Evolutionary conservation across 306 rosid species (phyloP), one percentile per base, ranked within the genome.

Genomic region (Malus asiatica): DNA sequence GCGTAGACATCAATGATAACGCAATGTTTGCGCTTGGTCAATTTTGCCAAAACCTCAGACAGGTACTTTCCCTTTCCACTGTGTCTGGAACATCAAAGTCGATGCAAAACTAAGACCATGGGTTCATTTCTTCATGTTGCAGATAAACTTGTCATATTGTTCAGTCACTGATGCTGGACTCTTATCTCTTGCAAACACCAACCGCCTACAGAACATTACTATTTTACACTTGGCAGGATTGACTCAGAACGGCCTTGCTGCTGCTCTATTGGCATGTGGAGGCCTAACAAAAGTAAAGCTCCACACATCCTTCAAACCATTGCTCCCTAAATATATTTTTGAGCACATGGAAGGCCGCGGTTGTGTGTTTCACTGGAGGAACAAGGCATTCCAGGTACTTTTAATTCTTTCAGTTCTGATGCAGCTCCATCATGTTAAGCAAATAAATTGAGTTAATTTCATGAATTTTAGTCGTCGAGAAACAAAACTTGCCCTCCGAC

Each of bases 101-200:
- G 14, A 22, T 53, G 55, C 48, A 27, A 42, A 70, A 53, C 70
- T 74, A 61, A 82, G 11, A 63, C 6, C 64, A 61, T 22, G 46
- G 32, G 22, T 70, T 73, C 27, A 12, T 61, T 66, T 83, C 62
- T 66, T 77, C 72, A 66, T 64, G 74, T 77, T 80, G 79, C 92
- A 91, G 97, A 86, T 91, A 76, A 89, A 86, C 82, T 73, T 91
- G 68, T 91, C 97, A 69, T 73, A 77, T 60, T 83, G 92, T 82
- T 86, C 89, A 4, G 89, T 91, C 33, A 89, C 94, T 8, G 94
- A 91, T 53, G 72, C 65, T 12, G 94, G 94, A 42, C 92, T 91
- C 44, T 52, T 89, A 68, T 88, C 92, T 64, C 89, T 91, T 1
- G 83, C 93, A 5, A 76, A 82, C 73, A 88, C 81, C 61, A 86